Evolutionary conservation across 1,139 yeast genomes (phyloP).

Genomic region (Starmera stellimalicola): DNA sequence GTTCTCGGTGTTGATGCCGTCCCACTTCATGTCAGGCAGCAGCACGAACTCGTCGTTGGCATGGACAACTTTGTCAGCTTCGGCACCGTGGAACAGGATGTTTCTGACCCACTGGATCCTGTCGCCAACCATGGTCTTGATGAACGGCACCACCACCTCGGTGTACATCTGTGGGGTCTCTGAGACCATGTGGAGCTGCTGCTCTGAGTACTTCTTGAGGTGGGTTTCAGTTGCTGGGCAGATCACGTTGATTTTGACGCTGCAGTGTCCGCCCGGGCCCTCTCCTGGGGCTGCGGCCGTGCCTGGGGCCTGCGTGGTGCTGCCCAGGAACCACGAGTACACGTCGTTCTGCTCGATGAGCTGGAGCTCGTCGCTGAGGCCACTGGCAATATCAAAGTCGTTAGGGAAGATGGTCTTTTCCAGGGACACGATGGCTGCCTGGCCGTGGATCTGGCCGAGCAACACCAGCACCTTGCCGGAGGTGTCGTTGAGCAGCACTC

Average conservation of each 20-base stretch:
- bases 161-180: slow-evolving; percentile 79
- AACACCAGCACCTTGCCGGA: not conserved
- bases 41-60: slow-evolving; percentile 57
- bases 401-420: too few relatives aligned
- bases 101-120: slow-evolving; percentile 87
- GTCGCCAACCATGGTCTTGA: slow-evolving; percentile 65
- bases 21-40: slow-evolving; percentile 92
- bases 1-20: slow-evolving; percentile 56
- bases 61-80: slow-evolving; percentile 65
- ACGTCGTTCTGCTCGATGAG: slow-evolving; percentile 48
- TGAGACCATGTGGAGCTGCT: slow-evolving; percentile 45
- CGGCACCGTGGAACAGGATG: slow-evolving; percentile 74
- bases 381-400: too few relatives aligned
- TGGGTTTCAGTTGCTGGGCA: slow-evolving; percentile 90
- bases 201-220: slow-evolving; percentile 60
- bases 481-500: not conserved
- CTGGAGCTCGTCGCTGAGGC: too few relatives aligned
- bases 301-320: slow-evolving; percentile 34
- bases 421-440: not conserved
- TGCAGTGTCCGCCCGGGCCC: too few relatives aligned
- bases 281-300: slow-evolving; percentile 55
- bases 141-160: slow-evolving; percentile 60
- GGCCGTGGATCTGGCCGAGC: not conserved
- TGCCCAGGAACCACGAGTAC: slow-evolving; percentile 69
- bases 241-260: slow-evolving; percentile 69